Evolutionary conservation across 1,139 yeast genomes (phyloP), one percentile per base, ranked within the genome.

Genomic region (Scheffersomyces insectosa): DNA sequence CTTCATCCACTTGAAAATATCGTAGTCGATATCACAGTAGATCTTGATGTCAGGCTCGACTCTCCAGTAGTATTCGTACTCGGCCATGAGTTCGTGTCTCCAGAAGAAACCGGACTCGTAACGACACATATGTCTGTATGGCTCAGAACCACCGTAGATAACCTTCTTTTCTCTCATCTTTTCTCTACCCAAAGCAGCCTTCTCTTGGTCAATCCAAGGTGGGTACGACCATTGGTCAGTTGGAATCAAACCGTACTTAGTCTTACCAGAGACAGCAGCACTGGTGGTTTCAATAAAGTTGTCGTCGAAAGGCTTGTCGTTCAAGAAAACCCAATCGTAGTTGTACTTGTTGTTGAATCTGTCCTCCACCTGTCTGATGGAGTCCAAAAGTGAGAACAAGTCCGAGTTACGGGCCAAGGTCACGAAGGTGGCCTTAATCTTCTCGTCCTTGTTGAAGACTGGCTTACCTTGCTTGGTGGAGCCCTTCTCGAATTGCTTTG

Each of bases 21-120:
- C 96, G 60, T 88, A 85, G 57, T 85, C 83, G 52, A 89, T 73
- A 62, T 88, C 93, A 72, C 96, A 89, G 63, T 69, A 85, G 45
- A 88, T 74, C 56, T 79, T 75, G 60, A 88, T 80, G 58, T 85
- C 91, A 28, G 96, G 96, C 66, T 90, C 97, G 45, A 90, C 96
- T 66, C 97, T 83, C 97, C 97, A 90, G 72, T 88, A 90, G 70
- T 83, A 89, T 52, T 85, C 88, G 63, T 84, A 89, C 35, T 85
- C 84, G 47, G 73, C 74, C 76, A 88, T 68, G 39, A 86, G 62
- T 38, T 80, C 82, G 57, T 88, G 95, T 66, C 88, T 78, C 74
- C 80, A 90, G 71, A 90, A 89, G 66, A 89, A 88, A 0, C 97
- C 97, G 30, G 93, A 83, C 63, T 90, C 95, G 62, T 75, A 90